phyloP scores from a whole-genome alignment of 495 filamentous ascomycete species.

The Sabuloglossum arenarium region DNA sequence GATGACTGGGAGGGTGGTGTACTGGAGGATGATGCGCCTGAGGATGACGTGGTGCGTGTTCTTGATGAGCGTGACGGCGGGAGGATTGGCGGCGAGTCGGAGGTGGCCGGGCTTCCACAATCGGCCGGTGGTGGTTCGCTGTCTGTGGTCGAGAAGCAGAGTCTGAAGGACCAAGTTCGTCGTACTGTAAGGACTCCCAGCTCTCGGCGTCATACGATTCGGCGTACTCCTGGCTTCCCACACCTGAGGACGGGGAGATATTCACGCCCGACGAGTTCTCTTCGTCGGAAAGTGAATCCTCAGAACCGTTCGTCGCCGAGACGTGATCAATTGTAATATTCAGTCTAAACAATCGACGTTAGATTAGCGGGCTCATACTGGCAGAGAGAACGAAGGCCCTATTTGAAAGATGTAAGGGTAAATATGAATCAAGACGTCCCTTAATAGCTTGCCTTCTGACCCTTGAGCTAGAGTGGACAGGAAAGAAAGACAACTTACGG shows the following conservation, averaged over 20 bases:
- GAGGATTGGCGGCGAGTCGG: constrained; percentile 22
- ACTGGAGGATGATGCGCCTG: constrained; percentile 4
- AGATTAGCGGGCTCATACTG: background rate
- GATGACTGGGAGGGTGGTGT: constrained; percentile 13
- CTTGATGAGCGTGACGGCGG: constrained; percentile 19
- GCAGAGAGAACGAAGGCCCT: background rate
- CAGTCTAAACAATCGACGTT: constrained; percentile 17
- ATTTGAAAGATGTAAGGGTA: background rate
- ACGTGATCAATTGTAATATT: constrained; percentile 27
- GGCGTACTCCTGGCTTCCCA: constrained; percentile 29
- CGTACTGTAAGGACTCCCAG: constrained; percentile 24
- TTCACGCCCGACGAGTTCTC: constrained; percentile 29
- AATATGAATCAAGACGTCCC: background rate
- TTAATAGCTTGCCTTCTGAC: background rate
- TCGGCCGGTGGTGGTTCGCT: constrained; percentile 20
- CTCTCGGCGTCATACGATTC: constrained; percentile 28
- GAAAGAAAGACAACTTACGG: constrained; percentile 7
- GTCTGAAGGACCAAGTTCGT: constrained; percentile 61
- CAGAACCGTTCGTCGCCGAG: constrained; percentile 21
- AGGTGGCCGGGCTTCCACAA: constrained; percentile 20
- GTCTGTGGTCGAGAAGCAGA: constrained; percentile 52
- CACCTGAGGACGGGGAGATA: constrained; percentile 23
- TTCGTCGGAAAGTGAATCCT: constrained; percentile 27
- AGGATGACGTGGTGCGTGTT: constrained; percentile 16
- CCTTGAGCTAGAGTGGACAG: background rate